Evolutionary conservation across 2,329 filamentous ascomycete species (phyloP).

Genomic region (Epicoccum nigrum): DNA sequence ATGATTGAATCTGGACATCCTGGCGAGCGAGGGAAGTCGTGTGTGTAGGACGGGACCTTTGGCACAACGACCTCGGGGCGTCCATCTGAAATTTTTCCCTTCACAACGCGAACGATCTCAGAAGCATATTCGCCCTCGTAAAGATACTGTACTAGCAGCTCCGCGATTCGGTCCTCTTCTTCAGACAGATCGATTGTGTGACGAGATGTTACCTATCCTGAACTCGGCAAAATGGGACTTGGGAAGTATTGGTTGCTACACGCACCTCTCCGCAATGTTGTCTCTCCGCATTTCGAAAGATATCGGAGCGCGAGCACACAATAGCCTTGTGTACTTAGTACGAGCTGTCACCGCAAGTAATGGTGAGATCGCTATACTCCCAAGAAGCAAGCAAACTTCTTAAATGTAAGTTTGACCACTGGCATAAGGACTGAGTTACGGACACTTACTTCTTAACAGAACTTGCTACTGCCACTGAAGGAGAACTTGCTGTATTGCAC

Average conservation of each 20-base stretch:
- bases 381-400: neutral
- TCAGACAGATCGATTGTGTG: slow-evolving; percentile 15
- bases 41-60: too few relatives aligned
- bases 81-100: too few relatives aligned
- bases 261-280: neutral
- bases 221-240: too few relatives aligned
- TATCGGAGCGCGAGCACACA: slow-evolving; percentile 17
- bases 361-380: slow-evolving; percentile 21
- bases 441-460: too few relatives aligned
- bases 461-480: too few relatives aligned
- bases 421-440: too few relatives aligned
- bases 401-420: too few relatives aligned
- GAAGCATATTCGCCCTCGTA: slow-evolving; percentile 26
- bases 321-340: slow-evolving; percentile 30
- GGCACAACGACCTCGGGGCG: too few relatives aligned
- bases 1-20: too few relatives aligned
- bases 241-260: too few relatives aligned
- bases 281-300: slow-evolving; percentile 15
- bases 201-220: neutral
- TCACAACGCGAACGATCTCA: neutral
- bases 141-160: slow-evolving; percentile 23
- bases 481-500: too few relatives aligned
- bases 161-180: slow-evolving; percentile 18
- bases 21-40: neutral
- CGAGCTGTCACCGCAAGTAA: slow-evolving; percentile 18